phyloP scores from a whole-genome alignment of 352 stramenopile genomes.

The Albugo laibachii region DNA sequence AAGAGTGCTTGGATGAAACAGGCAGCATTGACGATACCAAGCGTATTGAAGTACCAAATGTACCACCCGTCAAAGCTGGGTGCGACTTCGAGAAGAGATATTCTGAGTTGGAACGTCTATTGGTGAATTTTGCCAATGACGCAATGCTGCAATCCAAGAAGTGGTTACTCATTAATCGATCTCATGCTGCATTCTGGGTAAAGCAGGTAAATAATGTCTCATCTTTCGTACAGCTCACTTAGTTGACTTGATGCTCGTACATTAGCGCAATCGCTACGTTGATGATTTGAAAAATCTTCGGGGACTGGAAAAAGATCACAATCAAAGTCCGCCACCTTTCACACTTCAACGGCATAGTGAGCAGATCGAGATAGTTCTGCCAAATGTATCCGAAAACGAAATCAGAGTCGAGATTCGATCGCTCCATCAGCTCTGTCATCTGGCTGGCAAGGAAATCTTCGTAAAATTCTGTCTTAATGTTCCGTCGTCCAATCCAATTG shows the following conservation, averaged over 20 bases:
- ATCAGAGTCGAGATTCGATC: conserved; percentile 26
- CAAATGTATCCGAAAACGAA: conserved; percentile 23
- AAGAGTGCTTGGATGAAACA: conserved; percentile 10
- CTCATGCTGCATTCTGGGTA: conserved; percentile 30
- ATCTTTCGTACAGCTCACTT: not conserved
- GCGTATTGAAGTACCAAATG: not conserved
- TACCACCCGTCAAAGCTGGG: too few relatives aligned
- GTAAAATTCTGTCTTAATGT: conserved; percentile 65
- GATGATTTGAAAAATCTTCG: conserved; percentile 25
- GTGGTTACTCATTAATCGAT: conserved; percentile 21
- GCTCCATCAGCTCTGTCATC: conserved; percentile 19
- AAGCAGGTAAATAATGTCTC: conserved; percentile 17
- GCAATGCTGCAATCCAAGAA: conserved; percentile 27
- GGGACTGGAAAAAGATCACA: conserved; percentile 20
- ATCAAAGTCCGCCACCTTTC: conserved; percentile 27
- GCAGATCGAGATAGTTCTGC: conserved; percentile 24
- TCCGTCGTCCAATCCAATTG: conserved; percentile 25
- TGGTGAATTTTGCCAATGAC: conserved; percentile 46
- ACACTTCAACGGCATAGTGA: conserved; percentile 16
- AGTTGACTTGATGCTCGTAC: not conserved
- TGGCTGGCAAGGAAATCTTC: conserved; percentile 28
- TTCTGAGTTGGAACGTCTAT: conserved; percentile 30
- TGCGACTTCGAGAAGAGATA: conserved; percentile 7
- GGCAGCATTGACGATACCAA: not conserved
- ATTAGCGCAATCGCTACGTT: conserved; percentile 39